Percentiles rank a stretch among this genome's conserved stretches.
phyloP scores from a whole-genome alignment of 306 rosid genomes.

The Styphnolobium japonicum region DNA sequence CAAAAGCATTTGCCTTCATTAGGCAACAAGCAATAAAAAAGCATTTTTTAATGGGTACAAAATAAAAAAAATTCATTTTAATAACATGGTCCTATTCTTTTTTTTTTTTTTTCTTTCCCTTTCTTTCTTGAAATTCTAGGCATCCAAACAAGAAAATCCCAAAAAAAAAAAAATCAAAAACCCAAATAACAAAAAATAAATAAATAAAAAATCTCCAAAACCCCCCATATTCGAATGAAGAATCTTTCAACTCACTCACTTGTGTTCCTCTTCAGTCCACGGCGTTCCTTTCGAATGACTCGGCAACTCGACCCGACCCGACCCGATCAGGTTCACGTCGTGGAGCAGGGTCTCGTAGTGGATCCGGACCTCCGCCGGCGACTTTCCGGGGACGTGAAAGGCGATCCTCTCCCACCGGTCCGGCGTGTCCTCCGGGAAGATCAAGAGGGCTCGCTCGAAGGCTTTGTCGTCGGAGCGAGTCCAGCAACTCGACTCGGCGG shows the following conservation, averaged over 20 bases:
- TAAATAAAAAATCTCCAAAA: too few relatives aligned
- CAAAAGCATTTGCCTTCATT: too few relatives aligned
- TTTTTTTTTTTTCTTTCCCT: too few relatives aligned
- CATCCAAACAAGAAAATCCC: too few relatives aligned
- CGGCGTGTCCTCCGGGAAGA: conserved; percentile 38
- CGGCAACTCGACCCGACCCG: conserved; percentile 50
- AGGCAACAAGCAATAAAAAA: too few relatives aligned
- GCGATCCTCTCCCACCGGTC: conserved; percentile 53
- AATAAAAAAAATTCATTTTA: too few relatives aligned
- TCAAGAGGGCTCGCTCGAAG: conserved; percentile 54
- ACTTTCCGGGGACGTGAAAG: conserved; percentile 40
- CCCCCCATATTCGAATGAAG: too few relatives aligned
- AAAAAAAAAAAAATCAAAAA: too few relatives aligned
- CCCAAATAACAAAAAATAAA: too few relatives aligned
- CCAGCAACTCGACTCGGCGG: conserved; percentile 36
- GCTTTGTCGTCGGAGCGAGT: conserved; percentile 44
- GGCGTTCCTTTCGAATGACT: conserved; percentile 49
- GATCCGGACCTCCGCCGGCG: conserved; percentile 23
- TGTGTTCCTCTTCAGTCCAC: conserved; percentile 59
- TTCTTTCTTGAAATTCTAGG: too few relatives aligned
- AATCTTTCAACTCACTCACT: conserved; percentile 28
- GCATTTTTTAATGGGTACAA: too few relatives aligned
- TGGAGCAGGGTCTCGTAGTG: conserved; percentile 51
- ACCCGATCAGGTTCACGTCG: background rate
- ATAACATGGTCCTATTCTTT: too few relatives aligned